These are phyloP conservation scores for Phytophthora cryptogea DNA, from an alignment of 352 stramenopile genomes.

Conservation along the genomic window DNA sequence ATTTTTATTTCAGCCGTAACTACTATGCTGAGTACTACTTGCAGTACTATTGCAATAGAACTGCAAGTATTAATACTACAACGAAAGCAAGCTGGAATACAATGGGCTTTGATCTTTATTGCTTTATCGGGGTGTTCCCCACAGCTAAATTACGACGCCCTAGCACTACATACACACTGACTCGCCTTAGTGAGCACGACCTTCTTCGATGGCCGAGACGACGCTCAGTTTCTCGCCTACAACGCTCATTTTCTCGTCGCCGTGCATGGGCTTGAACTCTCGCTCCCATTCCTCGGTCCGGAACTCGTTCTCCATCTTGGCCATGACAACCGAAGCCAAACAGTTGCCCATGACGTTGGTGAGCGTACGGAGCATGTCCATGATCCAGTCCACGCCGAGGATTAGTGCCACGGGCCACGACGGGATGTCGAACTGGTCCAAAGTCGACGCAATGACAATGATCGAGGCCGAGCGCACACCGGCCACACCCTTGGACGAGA, in stretches of 20 bases:
- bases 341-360: conserved; percentile 66
- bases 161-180: neutral
- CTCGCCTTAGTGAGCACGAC: conserved; percentile 10
- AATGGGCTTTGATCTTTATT: conserved; percentile 8
- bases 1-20: no score
- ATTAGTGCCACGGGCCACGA: conserved; percentile 63
- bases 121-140: conserved; percentile 10
- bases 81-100: neutral
- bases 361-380: conserved; percentile 61
- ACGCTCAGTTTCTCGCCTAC: conserved; percentile 29
- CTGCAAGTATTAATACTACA: no score
- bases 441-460: conserved; percentile 51
- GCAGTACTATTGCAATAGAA: no score
- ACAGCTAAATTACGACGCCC: neutral
- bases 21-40: no score
- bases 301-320: conserved; percentile 67
- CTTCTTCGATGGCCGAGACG: conserved; percentile 30
- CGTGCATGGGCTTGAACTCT: conserved; percentile 2
- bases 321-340: conserved; percentile 59
- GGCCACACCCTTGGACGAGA: conserved; percentile 61
- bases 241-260: conserved; percentile 29
- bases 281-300: conserved; percentile 53
- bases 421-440: conserved; percentile 62
- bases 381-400: conserved; percentile 62
- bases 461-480: conserved; percentile 52